Evolutionary conservation across 805 yeast species (phyloP), one percentile per base, ranked within the genome.

Genomic region (Zygosaccharomyces gambellarensis): DNA sequence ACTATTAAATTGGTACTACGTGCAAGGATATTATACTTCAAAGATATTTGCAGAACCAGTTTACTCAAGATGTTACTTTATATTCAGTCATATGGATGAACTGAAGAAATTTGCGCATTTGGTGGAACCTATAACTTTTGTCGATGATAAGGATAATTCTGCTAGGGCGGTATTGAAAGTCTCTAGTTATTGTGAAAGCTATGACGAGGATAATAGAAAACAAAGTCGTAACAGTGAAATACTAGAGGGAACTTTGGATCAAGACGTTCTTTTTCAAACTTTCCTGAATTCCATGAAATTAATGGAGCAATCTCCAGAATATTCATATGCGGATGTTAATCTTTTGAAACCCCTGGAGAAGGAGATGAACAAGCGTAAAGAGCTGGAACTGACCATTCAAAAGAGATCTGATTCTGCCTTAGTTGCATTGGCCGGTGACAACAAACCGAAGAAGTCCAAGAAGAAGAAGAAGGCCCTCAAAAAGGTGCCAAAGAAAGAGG

Each of bases 51-150:
- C 71, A 39, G 61, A 60, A n/a, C 74, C 79, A 2, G 62, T 60
- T 2, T 70, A 60, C 50, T 70, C 79, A 5, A 64, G 80, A 39
- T 75, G 75, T 3, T 78, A 78, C 55, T 54, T 73, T 14, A 60
- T 63, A 14, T 74, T 78, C 48, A 63, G 65, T 34, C 56, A 58
- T 6, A 54, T 59, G 38, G 64, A 59, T 2, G 52, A 55, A 10
- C 45, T 74, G 23, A 59, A 61, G 22, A 56, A 58, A n/a, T 72
- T 75, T 53, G 58, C 61, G 12, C 43, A 48, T 23, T 61, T 53
- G 9, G 58, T 75, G 7, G 50, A 57, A 19, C 67, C 59, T 0
- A 56, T 67, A 31, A 58, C 40, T n/a, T 65, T 65, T 63, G 31
- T 69, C 64, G 64, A 65, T 49, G 63, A 61, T 43, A 55, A 50